phyloP scores from a whole-genome alignment of 208 protist genomes.

The Trypanosoma cruzi region DNA sequence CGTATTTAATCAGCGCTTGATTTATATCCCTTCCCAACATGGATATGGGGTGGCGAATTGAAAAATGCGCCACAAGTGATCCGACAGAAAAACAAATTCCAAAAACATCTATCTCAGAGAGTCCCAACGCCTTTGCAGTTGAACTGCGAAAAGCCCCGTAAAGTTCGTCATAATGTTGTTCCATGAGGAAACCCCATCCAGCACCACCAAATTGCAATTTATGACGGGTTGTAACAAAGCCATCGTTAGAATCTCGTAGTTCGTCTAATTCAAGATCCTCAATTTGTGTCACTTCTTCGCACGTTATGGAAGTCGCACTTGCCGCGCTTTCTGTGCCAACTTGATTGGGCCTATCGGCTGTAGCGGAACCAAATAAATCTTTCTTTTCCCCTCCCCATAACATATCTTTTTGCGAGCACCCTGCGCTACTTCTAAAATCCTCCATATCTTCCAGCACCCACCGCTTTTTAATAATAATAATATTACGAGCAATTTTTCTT shows the following conservation, averaged over 20 bases:
- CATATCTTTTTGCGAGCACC: not conserved
- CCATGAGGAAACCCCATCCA: conserved; percentile 36
- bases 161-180: conserved; percentile 31
- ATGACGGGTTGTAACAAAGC: conserved; percentile 37
- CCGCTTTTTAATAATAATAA: not conserved
- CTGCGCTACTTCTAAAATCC: not conserved
- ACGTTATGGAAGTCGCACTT: not conserved
- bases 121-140: conserved; percentile 29
- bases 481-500: not conserved
- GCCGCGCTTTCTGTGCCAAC: not conserved
- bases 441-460: not conserved
- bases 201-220: conserved; percentile 56
- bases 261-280: not conserved
- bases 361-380: not conserved
- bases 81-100: conserved; percentile 24
- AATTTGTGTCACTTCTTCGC: not conserved
- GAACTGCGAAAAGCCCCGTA: conserved; percentile 30
- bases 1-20: conserved; percentile 7
- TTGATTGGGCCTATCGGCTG: not conserved
- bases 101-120: conserved; percentile 39
- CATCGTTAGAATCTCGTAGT: not conserved
- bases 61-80: conserved; percentile 40
- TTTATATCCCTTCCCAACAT: conserved; percentile 7
- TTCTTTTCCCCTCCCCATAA: not conserved
- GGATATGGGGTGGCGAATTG: conserved; percentile 33